Conservation (phyloP, 192 early-diverging fungal genomes). For the Endogone sp. region DNA sequence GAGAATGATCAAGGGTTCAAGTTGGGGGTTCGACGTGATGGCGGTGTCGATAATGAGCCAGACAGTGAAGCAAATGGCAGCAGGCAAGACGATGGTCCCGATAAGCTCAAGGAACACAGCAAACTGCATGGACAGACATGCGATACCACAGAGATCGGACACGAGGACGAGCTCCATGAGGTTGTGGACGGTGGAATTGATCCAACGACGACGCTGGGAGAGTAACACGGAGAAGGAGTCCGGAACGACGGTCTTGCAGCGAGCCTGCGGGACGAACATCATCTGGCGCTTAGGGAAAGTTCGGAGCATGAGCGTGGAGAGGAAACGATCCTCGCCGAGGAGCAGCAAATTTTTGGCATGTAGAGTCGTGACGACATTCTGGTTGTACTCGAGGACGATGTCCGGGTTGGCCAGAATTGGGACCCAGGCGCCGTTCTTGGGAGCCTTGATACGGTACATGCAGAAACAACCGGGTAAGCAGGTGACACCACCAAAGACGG, state of each 20-base stretch:
- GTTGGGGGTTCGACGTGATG: conserved; percentile 20
- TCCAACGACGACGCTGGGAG: conserved; percentile 92
- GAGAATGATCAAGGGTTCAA: conserved; percentile 65
- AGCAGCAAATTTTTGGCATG: conserved; percentile 84
- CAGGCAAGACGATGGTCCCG: conserved; percentile 70
- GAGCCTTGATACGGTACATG: conserved; percentile 94
- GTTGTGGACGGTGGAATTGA: conserved; percentile 94
- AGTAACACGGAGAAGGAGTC: conserved; percentile 78
- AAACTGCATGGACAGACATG: conserved; percentile 87
- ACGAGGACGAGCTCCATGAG: conserved; percentile 84
- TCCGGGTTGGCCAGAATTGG: conserved; percentile 87
- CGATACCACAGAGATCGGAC: conserved; percentile 85
- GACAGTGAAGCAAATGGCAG: conserved; percentile 47
- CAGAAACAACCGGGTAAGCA: conserved; percentile 97
- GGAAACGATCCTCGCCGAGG: conserved; percentile 85
- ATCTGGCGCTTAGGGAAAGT: conserved; percentile 85
- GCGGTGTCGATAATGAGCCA: conserved; percentile 52
- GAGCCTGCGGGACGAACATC: conserved; percentile 81
- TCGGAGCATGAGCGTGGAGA: conserved; percentile 82
- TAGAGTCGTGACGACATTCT: conserved; percentile 74
- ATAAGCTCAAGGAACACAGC: conserved; percentile 70
- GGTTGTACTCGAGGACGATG: conserved; percentile 75
- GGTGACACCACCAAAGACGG: conserved; percentile 95
- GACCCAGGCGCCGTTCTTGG: conserved; percentile 68
- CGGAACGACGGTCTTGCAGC: conserved; percentile 84